A percentile compares a stretch with the other conserved stretches of the same genome.
phyloP scores from a whole-genome alignment of 805 yeast species.

The Yamadazyma tumulicola region DNA sequence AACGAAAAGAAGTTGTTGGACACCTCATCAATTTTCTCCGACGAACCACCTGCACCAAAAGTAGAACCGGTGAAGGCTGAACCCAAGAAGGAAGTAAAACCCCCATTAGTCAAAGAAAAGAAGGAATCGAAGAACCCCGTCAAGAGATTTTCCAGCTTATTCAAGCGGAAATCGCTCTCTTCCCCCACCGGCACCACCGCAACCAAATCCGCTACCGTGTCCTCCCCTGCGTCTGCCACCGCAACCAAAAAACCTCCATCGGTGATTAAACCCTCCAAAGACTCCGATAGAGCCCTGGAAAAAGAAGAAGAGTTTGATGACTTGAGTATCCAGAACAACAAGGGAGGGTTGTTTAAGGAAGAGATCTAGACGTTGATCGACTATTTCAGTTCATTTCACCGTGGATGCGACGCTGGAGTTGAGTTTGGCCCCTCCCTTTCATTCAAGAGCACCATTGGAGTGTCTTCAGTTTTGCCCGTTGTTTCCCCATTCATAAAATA shows the following conservation, averaged over 20 bases:
- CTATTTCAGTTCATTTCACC: too few relatives aligned
- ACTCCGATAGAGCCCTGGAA: slow-evolving; percentile 2
- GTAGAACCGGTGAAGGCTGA: slow-evolving; percentile 5
- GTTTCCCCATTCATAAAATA: too few relatives aligned
- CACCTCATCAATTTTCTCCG: slow-evolving; percentile 37
- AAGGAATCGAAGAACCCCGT: not conserved
- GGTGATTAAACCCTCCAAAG: not conserved
- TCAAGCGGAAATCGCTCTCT: slow-evolving; percentile 10
- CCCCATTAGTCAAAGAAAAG: slow-evolving; percentile 11
- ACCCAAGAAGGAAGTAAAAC: slow-evolving; percentile 2
- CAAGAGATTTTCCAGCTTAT: slow-evolving; percentile 13
- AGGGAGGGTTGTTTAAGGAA: slow-evolving; percentile 40
- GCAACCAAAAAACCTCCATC: slow-evolving; percentile 3
- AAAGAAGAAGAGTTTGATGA: slow-evolving; percentile 22
- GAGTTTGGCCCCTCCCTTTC: too few relatives aligned
- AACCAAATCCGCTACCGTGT: slow-evolving; percentile 7
- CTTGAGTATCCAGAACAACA: slow-evolving; percentile 21
- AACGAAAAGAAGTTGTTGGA: slow-evolving; percentile 36
- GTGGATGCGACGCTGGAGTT: too few relatives aligned
- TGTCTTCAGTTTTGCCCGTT: too few relatives aligned
- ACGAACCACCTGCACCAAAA: slow-evolving; percentile 12
- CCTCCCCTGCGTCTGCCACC: slow-evolving; percentile 5
- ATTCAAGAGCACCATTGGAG: too few relatives aligned
- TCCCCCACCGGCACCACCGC: slow-evolving; percentile 6
- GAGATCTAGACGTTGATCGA: slow-evolving; percentile 27